Evolutionary conservation across 1,139 yeast species (phyloP).

Genomic region (Blastobotrys aristatus): DNA sequence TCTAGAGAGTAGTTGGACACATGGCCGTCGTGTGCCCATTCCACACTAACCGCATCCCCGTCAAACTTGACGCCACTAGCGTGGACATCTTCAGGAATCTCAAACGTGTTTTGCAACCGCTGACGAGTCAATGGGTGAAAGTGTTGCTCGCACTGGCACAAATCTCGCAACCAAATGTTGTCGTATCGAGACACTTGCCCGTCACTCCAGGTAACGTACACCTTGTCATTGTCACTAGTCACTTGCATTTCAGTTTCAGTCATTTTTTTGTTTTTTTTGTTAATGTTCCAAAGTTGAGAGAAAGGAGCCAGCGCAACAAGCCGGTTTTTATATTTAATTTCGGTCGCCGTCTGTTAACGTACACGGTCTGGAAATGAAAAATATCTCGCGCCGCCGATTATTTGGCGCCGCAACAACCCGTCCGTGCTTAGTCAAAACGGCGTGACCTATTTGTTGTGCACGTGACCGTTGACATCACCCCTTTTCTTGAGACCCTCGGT

Average conservation of each 20-base stretch:
- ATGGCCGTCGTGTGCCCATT: constrained; percentile 51
- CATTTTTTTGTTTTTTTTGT: background rate
- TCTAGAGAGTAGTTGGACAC: constrained; percentile 41
- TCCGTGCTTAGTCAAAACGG: no score
- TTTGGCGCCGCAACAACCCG: background rate
- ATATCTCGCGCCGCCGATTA: background rate
- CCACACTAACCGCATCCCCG: constrained; percentile 16
- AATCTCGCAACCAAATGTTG: constrained; percentile 65
- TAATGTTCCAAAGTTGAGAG: background rate
- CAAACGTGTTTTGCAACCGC: constrained; percentile 55
- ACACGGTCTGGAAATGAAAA: background rate
- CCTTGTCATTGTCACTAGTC: constrained; percentile 25
- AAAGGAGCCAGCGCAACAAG: background rate
- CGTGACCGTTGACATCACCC: no score
- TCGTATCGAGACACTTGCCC: constrained; percentile 39
- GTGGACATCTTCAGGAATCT: constrained; percentile 45
- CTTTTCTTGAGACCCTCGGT: no score
- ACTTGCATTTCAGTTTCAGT: constrained; percentile 5
- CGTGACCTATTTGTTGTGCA: no score
- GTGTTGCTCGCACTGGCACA: constrained; percentile 61
- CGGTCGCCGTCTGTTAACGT: constrained; percentile 2
- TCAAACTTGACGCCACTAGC: constrained; percentile 31
- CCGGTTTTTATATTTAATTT: background rate
- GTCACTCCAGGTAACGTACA: constrained; percentile 31
- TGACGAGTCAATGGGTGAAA: constrained; percentile 60